phyloP scores from a whole-genome alignment of 2,329 filamentous ascomycete species.

The Aspergillus eucalypticola region DNA sequence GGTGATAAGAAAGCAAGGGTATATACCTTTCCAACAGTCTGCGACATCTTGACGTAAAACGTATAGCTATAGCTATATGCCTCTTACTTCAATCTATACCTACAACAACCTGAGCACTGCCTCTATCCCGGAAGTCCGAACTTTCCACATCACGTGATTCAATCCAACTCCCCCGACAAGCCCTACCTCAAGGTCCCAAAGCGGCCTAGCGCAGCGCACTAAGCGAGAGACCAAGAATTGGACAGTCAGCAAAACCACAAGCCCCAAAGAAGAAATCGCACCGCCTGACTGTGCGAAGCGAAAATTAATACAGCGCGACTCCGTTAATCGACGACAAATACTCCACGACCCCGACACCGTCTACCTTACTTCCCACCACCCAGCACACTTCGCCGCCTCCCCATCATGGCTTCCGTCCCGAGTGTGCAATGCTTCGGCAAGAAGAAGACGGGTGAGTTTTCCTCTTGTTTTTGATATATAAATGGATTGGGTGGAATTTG shows the following conservation, averaged over 20 bases:
- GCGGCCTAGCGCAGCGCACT: conserved; percentile 33
- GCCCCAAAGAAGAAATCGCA: conserved; percentile 37
- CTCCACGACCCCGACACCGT: conserved; percentile 18
- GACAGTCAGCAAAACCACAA: background rate
- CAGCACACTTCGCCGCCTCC: conserved; percentile 40
- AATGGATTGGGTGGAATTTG: background rate
- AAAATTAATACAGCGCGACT: conserved; percentile 19
- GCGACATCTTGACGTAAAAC: conserved; percentile 38
- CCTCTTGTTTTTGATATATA: conserved; percentile 5
- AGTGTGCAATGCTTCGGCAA: conserved; percentile 99
- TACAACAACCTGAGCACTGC: background rate
- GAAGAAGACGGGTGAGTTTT: conserved; percentile 71
- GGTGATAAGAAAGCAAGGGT: no score
- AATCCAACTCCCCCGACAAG: conserved; percentile 20
- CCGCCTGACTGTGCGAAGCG: conserved; percentile 24
- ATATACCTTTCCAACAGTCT: conserved; percentile 47
- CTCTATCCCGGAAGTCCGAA: conserved; percentile 9
- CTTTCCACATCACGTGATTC: conserved; percentile 26
- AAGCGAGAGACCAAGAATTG: conserved; percentile 37
- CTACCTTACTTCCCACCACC: conserved; percentile 11
- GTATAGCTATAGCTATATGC: background rate
- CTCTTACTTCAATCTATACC: no score
- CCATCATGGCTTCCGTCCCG: conserved; percentile 74
- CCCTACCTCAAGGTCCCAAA: conserved; percentile 24
- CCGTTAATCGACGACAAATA: conserved; percentile 40